Evolutionary conservation across 768 basidiomycete genomes (phyloP).

Genomic region (Suillus subalutaceus): DNA sequence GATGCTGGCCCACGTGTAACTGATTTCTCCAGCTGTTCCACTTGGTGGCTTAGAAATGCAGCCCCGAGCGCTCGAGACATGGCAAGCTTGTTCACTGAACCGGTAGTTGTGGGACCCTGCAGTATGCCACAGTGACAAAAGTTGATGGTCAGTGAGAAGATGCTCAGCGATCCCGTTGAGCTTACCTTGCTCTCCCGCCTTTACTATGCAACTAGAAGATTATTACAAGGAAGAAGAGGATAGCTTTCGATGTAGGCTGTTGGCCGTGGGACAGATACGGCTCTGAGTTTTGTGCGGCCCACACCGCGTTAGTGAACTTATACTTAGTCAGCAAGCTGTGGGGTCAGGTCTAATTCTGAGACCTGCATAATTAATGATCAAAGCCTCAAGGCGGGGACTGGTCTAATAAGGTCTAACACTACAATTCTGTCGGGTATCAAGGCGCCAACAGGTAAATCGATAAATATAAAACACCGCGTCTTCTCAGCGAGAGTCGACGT

Average conservation of each 20-base stretch:
- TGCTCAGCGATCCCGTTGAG: background rate
- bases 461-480: conserved; percentile 5
- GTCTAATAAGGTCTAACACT: background rate
- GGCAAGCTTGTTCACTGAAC: conserved; percentile 61
- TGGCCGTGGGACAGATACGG: conserved; percentile 4
- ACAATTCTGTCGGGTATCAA: background rate
- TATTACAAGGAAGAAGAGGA: background rate
- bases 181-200: conserved; percentile 13
- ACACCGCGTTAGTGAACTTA: background rate
- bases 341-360: background rate
- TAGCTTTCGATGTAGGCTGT: conserved; percentile 2
- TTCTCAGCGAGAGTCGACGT: background rate
- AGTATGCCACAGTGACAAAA: background rate
- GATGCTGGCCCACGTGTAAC: conserved; percentile 56
- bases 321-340: conserved; percentile 8
- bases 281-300: background rate
- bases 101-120: conserved; percentile 27
- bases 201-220: background rate
- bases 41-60: conserved; percentile 85
- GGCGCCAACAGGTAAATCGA: background rate
- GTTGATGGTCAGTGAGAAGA: background rate
- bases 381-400: background rate
- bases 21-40: conserved; percentile 83
- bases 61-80: conserved; percentile 89
- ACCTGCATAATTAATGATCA: background rate